These are phyloP conservation scores for Lactuca sativa DNA, from an alignment of 129 eudicot genomes.

Conservation along the genomic window DNA sequence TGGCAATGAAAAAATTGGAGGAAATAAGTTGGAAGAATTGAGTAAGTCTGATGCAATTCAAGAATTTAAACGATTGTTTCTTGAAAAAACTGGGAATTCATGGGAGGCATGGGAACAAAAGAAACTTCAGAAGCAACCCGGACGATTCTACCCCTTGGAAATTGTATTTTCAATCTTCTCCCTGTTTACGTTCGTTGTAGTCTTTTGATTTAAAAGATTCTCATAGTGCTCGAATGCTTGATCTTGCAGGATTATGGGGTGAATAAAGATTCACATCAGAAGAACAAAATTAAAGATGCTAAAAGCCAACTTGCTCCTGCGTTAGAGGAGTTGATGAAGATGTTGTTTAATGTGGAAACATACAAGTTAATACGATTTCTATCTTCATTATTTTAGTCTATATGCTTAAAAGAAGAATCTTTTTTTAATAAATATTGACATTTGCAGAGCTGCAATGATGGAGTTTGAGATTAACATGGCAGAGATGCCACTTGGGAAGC, in stretches of 20 bases:
- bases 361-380: conserved; percentile 55
- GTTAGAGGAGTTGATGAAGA: conserved; percentile 82
- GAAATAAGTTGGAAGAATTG: conserved; percentile 67
- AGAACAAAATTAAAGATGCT: conserved; percentile 50
- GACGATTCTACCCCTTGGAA: conserved; percentile 84
- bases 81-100: conserved; percentile 89
- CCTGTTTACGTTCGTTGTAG: background rate
- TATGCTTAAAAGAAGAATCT: conserved; percentile 9
- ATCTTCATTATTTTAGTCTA: background rate
- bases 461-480: conserved; percentile 94
- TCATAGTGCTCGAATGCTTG: conserved; percentile 1
- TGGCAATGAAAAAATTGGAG: conserved; percentile 89
- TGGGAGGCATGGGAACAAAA: conserved; percentile 88
- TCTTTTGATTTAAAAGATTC: background rate
- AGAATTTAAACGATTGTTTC: conserved; percentile 79
- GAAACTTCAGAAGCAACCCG: conserved; percentile 80
- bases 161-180: conserved; percentile 44
- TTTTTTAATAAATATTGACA: background rate
- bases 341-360: conserved; percentile 90
- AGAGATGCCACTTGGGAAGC: conserved; percentile 98
- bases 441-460: conserved; percentile 97
- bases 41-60: conserved; percentile 59
- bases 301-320: conserved; percentile 75
- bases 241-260: conserved; percentile 87
- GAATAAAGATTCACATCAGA: conserved; percentile 56